phyloP scores from a whole-genome alignment of 2,329 filamentous ascomycete species.

The Penicillium sp. region DNA sequence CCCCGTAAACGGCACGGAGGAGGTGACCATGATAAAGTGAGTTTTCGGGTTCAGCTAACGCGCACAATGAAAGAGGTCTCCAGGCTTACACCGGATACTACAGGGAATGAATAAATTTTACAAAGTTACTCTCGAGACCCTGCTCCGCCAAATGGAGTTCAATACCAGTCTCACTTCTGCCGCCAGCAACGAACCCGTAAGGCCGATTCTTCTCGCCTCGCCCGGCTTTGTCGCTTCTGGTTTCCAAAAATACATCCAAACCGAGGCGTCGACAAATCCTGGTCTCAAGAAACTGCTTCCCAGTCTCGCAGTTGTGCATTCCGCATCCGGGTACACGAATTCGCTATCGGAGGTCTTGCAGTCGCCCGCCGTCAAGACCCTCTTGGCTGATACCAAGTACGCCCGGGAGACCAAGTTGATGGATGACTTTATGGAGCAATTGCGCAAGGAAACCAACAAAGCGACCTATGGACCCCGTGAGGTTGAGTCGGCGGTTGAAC shows the following conservation, averaged over 20 bases:
- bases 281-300: conserved; percentile 64
- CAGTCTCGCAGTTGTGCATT: conserved; percentile 67
- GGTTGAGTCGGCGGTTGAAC: conserved; percentile 75
- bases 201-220: conserved; percentile 75
- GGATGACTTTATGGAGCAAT: conserved; percentile 73
- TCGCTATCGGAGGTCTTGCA: conserved; percentile 82
- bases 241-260: conserved; percentile 71
- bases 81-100: background rate
- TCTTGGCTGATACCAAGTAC: conserved; percentile 83
- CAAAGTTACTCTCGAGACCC: conserved; percentile 68
- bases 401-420: conserved; percentile 77
- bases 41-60: background rate
- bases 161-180: conserved; percentile 41
- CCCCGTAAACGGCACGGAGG: conserved; percentile 48
- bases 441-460: conserved; percentile 79
- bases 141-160: conserved; percentile 76
- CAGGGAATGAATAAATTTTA: conserved; percentile 73
- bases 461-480: conserved; percentile 87
- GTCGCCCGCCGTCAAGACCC: conserved; percentile 70
- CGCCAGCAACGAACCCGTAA: conserved; percentile 35
- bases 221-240: conserved; percentile 81
- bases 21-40: conserved; percentile 49
- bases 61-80: background rate
- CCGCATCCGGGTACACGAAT: conserved; percentile 80
- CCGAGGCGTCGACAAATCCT: conserved; percentile 56